These are phyloP conservation scores for Wickerhamomyces canadensis DNA, from an alignment of 805 yeast genomes.

Conservation along the genomic window DNA sequence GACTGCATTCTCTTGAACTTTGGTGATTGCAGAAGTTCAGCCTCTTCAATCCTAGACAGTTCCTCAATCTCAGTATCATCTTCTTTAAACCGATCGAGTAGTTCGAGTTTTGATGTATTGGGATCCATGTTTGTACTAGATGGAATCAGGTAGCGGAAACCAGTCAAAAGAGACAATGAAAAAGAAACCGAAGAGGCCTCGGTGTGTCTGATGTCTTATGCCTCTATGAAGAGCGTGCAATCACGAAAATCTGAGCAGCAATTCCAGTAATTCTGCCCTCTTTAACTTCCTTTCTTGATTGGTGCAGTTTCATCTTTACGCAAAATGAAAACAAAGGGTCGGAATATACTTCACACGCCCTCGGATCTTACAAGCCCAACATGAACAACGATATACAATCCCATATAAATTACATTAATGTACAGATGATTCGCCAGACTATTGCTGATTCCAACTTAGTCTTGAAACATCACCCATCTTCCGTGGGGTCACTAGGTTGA, in stretches of 20 bases:
- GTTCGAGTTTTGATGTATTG: constrained; percentile 12
- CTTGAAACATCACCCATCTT: constrained; percentile 66
- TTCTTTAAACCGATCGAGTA: constrained; percentile 22
- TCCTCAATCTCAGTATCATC: constrained; percentile 18
- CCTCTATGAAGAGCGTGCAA: no score
- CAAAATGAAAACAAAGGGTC: constrained; percentile 3
- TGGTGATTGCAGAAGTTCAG: constrained; percentile 23
- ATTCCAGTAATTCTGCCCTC: no score
- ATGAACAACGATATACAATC: no score
- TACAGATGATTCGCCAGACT: neutral
- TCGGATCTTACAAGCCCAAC: neutral
- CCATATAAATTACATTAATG: no score
- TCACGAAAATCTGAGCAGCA: no score
- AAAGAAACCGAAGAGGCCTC: no score
- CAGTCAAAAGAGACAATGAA: no score
- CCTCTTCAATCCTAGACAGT: constrained; percentile 20
- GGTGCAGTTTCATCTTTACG: no score
- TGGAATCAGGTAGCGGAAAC: no score
- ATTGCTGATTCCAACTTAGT: constrained; percentile 65
- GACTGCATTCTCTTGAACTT: constrained; percentile 21
- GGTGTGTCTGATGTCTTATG: no score
- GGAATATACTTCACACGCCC: no score
- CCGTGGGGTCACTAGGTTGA: constrained; percentile 61
- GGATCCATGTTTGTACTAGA: constrained; percentile 13
- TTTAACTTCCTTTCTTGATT: no score